Percentiles rank a stretch among this genome's conserved stretches.
These are phyloP conservation scores for Aspergillus sp. DNA, from an alignment of 2,329 filamentous ascomycete species.

Conservation along the genomic window DNA sequence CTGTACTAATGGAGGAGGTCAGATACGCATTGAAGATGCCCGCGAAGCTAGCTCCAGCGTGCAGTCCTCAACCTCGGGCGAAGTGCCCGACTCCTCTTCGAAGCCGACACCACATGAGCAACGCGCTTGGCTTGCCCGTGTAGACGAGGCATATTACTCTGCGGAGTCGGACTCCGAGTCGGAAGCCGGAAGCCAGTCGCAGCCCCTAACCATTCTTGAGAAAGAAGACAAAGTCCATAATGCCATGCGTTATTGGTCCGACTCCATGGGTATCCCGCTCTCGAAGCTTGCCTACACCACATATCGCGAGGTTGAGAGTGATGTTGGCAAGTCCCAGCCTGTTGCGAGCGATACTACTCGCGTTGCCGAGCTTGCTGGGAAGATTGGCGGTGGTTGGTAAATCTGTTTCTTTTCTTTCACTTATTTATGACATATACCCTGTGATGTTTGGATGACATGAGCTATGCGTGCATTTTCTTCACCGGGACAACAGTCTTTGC, in stretches of 20 bases:
- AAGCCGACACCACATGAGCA: constrained; percentile 76
- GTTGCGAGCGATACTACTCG: constrained; percentile 69
- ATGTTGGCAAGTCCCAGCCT: constrained; percentile 75
- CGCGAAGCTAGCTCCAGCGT: constrained; percentile 27
- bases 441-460: constrained; percentile 13
- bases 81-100: constrained; percentile 25
- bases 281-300: constrained; percentile 79
- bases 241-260: constrained; percentile 74
- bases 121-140: constrained; percentile 77
- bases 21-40: constrained; percentile 87
- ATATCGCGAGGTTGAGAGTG: constrained; percentile 89
- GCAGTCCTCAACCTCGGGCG: constrained; percentile 25
- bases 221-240: constrained; percentile 55
- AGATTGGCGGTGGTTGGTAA: constrained; percentile 92
- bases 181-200: constrained; percentile 32
- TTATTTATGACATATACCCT: constrained; percentile 25
- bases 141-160: constrained; percentile 91
- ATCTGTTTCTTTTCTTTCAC: constrained; percentile 4
- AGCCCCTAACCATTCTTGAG: constrained; percentile 27
- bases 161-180: constrained; percentile 59
- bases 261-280: constrained; percentile 68
- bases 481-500: constrained; percentile 5
- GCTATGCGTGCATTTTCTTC: neutral
- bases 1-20: constrained; percentile 95
- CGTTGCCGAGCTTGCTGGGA: constrained; percentile 84